These are phyloP conservation scores for Uronychia setigera DNA, from an alignment of 73 alveolate genomes.

Conservation along the genomic window DNA sequence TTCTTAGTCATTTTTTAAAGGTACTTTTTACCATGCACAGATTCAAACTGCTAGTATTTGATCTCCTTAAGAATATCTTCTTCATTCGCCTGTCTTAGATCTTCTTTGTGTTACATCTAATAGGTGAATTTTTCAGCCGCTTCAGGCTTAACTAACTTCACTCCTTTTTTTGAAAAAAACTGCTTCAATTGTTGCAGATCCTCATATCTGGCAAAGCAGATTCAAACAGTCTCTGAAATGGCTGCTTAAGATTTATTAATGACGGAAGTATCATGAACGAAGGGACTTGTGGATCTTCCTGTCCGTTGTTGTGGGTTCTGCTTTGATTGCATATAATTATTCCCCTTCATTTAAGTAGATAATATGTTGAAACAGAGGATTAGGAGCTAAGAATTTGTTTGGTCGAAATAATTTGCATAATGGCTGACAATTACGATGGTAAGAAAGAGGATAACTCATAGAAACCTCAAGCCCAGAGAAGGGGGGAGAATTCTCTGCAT, in stretches of 20 bases:
- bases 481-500: constrained; percentile 45
- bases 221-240: background rate
- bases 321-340: too few species aligned
- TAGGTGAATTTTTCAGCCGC: background rate
- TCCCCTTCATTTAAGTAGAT: too few species aligned
- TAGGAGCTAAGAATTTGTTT: background rate
- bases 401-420: background rate
- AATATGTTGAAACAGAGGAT: background rate
- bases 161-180: background rate
- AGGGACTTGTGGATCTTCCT: background rate
- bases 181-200: background rate
- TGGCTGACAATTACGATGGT: background rate
- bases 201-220: background rate
- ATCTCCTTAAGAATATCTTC: background rate
- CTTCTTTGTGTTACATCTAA: background rate
- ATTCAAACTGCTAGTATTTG: background rate
- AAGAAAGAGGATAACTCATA: background rate
- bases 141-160: background rate
- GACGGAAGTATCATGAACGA: background rate
- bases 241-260: background rate
- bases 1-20: background rate
- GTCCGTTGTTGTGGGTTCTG: background rate
- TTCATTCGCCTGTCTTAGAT: background rate
- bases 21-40: background rate
- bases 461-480: background rate